Percentiles rank a stretch among this genome's conserved stretches.
Evolutionary conservation across 2,329 filamentous ascomycete genomes (phyloP).

Genomic region (Colletotrichum cereale): DNA sequence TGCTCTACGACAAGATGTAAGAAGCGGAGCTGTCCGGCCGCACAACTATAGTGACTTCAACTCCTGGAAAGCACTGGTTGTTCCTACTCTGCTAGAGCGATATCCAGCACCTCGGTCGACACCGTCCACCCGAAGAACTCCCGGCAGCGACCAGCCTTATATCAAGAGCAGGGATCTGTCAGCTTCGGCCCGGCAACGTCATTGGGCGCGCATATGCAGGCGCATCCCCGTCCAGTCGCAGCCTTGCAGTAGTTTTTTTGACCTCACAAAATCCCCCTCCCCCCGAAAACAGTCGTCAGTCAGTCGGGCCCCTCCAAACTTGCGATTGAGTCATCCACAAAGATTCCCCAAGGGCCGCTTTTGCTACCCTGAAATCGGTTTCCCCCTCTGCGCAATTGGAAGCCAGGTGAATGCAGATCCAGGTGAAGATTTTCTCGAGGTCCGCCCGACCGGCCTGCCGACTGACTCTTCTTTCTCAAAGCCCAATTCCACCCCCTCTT

Average conservation of each 20-base stretch:
- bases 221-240: constrained; percentile 31
- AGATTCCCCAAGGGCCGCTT: constrained; percentile 33
- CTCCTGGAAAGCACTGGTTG: background rate
- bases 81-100: background rate
- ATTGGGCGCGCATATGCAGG: constrained; percentile 26
- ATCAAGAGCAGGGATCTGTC: constrained; percentile 20
- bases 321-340: constrained; percentile 40
- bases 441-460: constrained; percentile 40
- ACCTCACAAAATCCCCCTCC: constrained; percentile 37
- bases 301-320: constrained; percentile 35
- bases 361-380: constrained; percentile 26
- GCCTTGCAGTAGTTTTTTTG: constrained; percentile 38
- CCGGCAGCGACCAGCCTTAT: constrained; percentile 21
- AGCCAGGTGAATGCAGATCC: constrained; percentile 41
- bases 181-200: constrained; percentile 5
- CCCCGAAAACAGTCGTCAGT: constrained; percentile 36
- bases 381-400: constrained; percentile 31
- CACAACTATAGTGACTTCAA: background rate
- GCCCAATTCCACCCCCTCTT: constrained; percentile 37
- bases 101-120: background rate
- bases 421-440: constrained; percentile 39
- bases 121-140: background rate
- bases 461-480: constrained; percentile 40
- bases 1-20: background rate
- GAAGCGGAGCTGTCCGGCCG: background rate